Conservation (phyloP, 1,284 basidiomycete species). For the Bjerkandera adusta region DNA sequence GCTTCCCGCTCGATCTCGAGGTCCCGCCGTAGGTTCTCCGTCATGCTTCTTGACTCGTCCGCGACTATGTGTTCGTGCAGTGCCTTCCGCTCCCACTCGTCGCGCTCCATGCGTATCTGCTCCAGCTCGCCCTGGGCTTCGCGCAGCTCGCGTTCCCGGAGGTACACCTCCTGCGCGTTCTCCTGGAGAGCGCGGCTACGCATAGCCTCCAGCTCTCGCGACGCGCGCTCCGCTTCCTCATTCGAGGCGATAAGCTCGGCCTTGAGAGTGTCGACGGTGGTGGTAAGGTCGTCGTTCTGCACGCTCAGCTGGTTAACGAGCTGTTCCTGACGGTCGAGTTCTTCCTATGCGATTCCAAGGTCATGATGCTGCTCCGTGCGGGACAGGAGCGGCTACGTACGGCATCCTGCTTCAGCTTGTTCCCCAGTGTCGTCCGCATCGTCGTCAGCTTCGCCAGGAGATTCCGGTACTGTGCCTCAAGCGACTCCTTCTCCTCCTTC, state of each 20-base stretch:
- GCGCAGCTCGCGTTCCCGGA: slow-evolving; percentile 78
- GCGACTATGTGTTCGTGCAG: slow-evolving; percentile 70
- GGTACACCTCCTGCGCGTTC: slow-evolving; percentile 65
- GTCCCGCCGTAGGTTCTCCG: slow-evolving; percentile 63
- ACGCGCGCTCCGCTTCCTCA: slow-evolving; percentile 68
- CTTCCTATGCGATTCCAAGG: slow-evolving; percentile 66
- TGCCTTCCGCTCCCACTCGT: slow-evolving; percentile 84
- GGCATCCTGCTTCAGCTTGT: slow-evolving; percentile 95
- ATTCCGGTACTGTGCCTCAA: slow-evolving; percentile 83
- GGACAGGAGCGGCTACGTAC: slow-evolving; percentile 51
- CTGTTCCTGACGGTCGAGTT: slow-evolving; percentile 88
- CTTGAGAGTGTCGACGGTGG: slow-evolving; percentile 74
- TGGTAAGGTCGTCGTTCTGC: slow-evolving; percentile 72
- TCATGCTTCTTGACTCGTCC: slow-evolving; percentile 62
- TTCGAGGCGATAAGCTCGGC: slow-evolving; percentile 74
- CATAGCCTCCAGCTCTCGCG: slow-evolving; percentile 66
- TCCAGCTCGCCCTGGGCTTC: slow-evolving; percentile 84
- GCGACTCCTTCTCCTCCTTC: slow-evolving; percentile 80
- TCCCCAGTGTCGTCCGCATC: slow-evolving; percentile 92
- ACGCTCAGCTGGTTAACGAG: slow-evolving; percentile 72
- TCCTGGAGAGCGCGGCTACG: slow-evolving; percentile 61
- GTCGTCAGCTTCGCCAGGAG: slow-evolving; percentile 87
- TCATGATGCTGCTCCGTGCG: slow-evolving; percentile 21
- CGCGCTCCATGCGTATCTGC: slow-evolving; percentile 77
- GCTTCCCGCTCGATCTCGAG: slow-evolving; percentile 63